These are phyloP conservation scores for Circinella umbellata DNA, from an alignment of 371 early-diverging fungal species.

Conservation along the genomic window DNA sequence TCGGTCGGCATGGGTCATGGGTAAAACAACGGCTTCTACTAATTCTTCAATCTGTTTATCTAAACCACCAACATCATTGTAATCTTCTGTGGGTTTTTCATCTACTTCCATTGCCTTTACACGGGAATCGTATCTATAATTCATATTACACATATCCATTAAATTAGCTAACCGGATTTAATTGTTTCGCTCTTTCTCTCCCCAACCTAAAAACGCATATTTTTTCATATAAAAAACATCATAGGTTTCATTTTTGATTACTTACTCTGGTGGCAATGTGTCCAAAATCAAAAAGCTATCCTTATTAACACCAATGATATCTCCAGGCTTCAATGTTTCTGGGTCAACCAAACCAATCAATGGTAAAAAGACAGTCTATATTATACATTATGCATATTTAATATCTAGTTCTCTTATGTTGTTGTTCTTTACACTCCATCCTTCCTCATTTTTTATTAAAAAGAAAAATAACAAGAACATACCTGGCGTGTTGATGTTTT, in stretches of 20 bases:
- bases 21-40: constrained; percentile 39
- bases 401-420: too few relatives aligned
- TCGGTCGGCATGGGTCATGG: constrained; percentile 36
- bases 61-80: constrained; percentile 66
- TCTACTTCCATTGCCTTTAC: constrained; percentile 99
- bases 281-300: constrained; percentile 99
- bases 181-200: neutral
- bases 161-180: too few relatives aligned
- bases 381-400: too few relatives aligned
- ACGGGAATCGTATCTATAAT: constrained; percentile 91
- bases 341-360: constrained; percentile 98
- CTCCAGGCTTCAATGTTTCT: constrained; percentile 94
- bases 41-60: constrained; percentile 37
- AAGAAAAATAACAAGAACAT: neutral
- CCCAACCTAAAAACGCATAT: too few relatives aligned
- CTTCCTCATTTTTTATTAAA: too few relatives aligned
- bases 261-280: constrained; percentile 96
- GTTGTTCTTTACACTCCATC: too few relatives aligned
- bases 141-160: too few relatives aligned
- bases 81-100: constrained; percentile 99
- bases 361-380: constrained; percentile 94
- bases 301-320: constrained; percentile 99
- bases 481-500: constrained; percentile 97
- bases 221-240: too few relatives aligned
- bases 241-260: neutral